These are phyloP conservation scores for Flammula alnicola DNA, from an alignment of 1,284 basidiomycete genomes.

Conservation along the genomic window DNA sequence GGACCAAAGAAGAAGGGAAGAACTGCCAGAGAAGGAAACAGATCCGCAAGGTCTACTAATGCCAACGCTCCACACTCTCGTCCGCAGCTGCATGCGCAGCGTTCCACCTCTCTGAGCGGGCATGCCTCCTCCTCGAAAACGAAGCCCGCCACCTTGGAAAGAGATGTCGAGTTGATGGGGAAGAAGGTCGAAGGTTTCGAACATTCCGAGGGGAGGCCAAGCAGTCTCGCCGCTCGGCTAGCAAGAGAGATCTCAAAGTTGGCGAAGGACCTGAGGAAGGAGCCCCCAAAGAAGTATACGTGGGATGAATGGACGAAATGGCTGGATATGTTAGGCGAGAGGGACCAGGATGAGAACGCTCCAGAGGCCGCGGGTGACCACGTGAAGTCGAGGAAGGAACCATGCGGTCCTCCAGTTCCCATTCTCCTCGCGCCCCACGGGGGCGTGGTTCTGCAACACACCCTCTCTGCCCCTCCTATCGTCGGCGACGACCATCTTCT, in stretches of 20 bases:
- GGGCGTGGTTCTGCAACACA: no score
- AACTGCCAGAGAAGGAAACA: constrained; percentile 6
- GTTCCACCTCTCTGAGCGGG: no score
- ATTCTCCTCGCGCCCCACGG: no score
- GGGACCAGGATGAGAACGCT: background rate
- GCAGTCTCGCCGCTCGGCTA: constrained; percentile 32
- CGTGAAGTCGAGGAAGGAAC: background rate
- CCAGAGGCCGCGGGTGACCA: background rate
- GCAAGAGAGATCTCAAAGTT: constrained; percentile 34
- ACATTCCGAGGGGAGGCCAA: constrained; percentile 24
- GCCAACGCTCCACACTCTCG: no score
- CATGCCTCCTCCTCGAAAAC: background rate
- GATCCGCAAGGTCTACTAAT: no score
- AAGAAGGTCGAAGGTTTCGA: constrained; percentile 31
- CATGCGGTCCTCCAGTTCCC: no score
- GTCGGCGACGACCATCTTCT: no score
- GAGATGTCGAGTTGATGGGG: constrained; percentile 33
- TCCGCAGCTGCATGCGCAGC: no score
- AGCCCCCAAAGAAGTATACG: constrained; percentile 31
- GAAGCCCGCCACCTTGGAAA: background rate
- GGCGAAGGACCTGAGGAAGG: constrained; percentile 32
- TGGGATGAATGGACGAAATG: constrained; percentile 41
- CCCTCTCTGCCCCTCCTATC: no score
- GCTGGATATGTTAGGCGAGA: constrained; percentile 31
- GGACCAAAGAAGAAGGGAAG: background rate